phyloP scores from a whole-genome alignment of 306 rosid species.

The Trifolium subterraneum region DNA sequence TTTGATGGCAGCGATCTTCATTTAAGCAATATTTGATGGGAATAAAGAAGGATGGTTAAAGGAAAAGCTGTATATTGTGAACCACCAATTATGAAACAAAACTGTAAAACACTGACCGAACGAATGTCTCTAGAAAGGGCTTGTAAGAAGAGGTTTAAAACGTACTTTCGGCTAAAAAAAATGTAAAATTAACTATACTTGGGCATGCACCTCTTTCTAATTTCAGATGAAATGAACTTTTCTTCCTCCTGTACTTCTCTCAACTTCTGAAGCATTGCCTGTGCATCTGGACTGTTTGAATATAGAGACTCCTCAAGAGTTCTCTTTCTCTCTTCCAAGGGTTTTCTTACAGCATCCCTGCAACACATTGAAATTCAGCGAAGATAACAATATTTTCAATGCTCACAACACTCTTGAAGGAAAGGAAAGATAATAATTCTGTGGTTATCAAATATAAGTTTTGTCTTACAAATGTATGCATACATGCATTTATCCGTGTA shows the following conservation, averaged over 20 bases:
- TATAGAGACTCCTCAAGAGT: slow-evolving; percentile 66
- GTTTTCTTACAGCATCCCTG: slow-evolving; percentile 73
- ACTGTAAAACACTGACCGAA: slow-evolving; percentile 17
- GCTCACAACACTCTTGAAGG: slow-evolving; percentile 7
- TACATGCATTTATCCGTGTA: background rate
- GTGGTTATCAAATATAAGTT: slow-evolving; percentile 31
- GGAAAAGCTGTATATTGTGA: slow-evolving; percentile 5
- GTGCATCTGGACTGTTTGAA: slow-evolving; percentile 58
- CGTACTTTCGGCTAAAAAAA: slow-evolving; percentile 4
- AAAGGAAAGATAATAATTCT: slow-evolving; percentile 25
- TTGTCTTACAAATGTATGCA: background rate
- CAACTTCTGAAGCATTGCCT: slow-evolving; percentile 63
- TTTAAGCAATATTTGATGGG: slow-evolving; percentile 3
- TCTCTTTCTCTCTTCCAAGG: slow-evolving; percentile 70
- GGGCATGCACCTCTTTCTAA: slow-evolving; percentile 48
- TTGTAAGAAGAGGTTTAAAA: slow-evolving; percentile 28
- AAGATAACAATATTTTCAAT: slow-evolving; percentile 26
- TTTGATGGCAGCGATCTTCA: slow-evolving; percentile 4
- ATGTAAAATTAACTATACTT: slow-evolving; percentile 11
- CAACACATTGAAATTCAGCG: slow-evolving; percentile 30
- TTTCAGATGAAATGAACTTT: slow-evolving; percentile 53
- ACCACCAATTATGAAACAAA: slow-evolving; percentile 27
- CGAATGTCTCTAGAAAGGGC: slow-evolving; percentile 15
- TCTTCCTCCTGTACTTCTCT: slow-evolving; percentile 66
- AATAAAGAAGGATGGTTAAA: slow-evolving; percentile 13